phyloP scores from a whole-genome alignment of 768 basidiomycete species.

The Xerocomellus chrysenteron region DNA sequence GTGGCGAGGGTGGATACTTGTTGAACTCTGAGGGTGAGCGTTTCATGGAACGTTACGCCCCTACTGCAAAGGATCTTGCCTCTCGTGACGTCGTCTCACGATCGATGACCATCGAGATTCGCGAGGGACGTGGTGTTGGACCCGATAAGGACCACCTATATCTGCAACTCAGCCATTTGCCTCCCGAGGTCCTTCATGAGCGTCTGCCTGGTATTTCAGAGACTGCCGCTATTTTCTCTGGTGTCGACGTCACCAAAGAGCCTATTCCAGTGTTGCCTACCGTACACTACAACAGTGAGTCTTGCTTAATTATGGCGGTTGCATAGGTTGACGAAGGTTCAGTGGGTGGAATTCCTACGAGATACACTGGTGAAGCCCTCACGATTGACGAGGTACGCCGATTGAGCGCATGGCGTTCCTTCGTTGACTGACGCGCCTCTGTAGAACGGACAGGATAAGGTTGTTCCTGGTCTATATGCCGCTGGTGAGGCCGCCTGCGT shows the following conservation, averaged over 20 bases:
- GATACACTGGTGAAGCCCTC: conserved; percentile 95
- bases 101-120: conserved; percentile 98
- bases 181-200: conserved; percentile 93
- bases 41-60: conserved; percentile 99
- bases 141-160: conserved; percentile 97
- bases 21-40: conserved; percentile 98
- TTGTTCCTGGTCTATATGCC: conserved; percentile 96
- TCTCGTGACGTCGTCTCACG: conserved; percentile 99
- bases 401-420: not conserved
- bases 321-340: conserved; percentile 13
- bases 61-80: conserved; percentile 98
- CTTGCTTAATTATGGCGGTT: not conserved
- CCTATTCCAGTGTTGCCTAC: conserved; percentile 98
- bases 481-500: conserved; percentile 99
- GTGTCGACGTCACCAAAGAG: conserved; percentile 99
- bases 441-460: conserved; percentile 82
- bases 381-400: conserved; percentile 65
- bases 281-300: conserved; percentile 97
- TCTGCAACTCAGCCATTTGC: conserved; percentile 95
- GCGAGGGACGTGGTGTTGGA: conserved; percentile 98
- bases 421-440: not conserved
- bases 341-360: conserved; percentile 99
- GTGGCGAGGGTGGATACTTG: conserved; percentile 98
- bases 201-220: conserved; percentile 99
- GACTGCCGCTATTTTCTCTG: conserved; percentile 97